Conservation (phyloP, 176 grass and related monocot genomes). For the Saccharum officinarum region DNA sequence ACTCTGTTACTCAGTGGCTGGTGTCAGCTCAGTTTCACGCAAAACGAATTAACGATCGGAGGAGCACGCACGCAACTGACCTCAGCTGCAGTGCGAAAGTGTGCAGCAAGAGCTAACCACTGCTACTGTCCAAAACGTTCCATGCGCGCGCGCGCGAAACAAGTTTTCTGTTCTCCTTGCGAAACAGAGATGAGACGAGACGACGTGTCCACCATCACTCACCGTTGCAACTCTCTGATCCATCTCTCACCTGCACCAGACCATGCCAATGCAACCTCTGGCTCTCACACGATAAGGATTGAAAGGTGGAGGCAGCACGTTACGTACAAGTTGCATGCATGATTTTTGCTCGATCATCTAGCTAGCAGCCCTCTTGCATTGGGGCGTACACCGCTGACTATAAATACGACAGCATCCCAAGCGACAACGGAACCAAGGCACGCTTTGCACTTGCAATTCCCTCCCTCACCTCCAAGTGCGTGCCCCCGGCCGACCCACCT, state of each 20-base stretch:
- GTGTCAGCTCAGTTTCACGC: background rate
- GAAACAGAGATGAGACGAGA: conserved; percentile 15
- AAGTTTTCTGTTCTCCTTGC: background rate
- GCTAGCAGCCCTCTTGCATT: background rate
- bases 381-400: conserved; percentile 14
- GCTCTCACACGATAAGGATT: conserved; percentile 31
- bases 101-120: conserved; percentile 38
- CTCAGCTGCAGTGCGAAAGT: background rate
- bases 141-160: background rate
- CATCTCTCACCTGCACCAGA: background rate
- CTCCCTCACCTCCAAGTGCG: background rate
- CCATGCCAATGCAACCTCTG: conserved; percentile 12
- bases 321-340: conserved; percentile 20
- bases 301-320: background rate
- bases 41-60: background rate
- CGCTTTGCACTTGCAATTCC: background rate
- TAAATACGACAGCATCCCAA: conserved; percentile 32
- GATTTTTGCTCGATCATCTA: background rate
- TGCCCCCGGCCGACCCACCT: background rate
- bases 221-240: background rate
- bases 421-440: conserved; percentile 14
- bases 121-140: conserved; percentile 39
- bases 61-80: conserved; percentile 32
- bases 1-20: background rate
- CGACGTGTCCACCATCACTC: conserved; percentile 30